Conservation (phyloP, 139 green algal species). For the Axilococcus clingmanii region DNA sequence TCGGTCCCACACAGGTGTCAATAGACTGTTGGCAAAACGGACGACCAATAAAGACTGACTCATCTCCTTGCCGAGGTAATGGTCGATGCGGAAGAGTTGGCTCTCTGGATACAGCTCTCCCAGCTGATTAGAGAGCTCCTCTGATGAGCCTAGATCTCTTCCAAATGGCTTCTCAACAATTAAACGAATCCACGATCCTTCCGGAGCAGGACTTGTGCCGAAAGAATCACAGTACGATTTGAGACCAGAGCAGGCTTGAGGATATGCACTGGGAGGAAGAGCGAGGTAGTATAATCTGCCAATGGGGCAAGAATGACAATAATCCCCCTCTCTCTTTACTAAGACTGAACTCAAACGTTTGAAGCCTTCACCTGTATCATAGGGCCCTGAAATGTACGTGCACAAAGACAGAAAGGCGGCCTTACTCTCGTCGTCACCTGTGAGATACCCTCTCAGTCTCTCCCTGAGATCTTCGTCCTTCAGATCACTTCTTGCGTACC, state of each 20-base stretch:
- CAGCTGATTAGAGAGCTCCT: constrained; percentile 67
- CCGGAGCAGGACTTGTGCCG: neutral
- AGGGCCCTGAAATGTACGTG: constrained; percentile 52
- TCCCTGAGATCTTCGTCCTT: constrained; percentile 51
- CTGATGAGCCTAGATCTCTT: constrained; percentile 6
- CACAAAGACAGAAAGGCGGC: constrained; percentile 56
- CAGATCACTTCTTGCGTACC: constrained; percentile 67
- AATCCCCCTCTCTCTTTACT: constrained; percentile 31
- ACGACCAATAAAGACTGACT: constrained; percentile 95
- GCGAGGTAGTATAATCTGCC: constrained; percentile 92
- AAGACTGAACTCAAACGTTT: constrained; percentile 30
- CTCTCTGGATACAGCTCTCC: constrained; percentile 73
- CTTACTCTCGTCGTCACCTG: constrained; percentile 17
- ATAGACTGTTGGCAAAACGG: constrained; percentile 89
- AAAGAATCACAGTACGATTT: constrained; percentile 10
- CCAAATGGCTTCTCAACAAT: constrained; percentile 34
- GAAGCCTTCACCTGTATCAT: constrained; percentile 52
- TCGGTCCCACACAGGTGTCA: constrained; percentile 71
- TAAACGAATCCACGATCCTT: constrained; percentile 34
- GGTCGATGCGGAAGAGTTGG: constrained; percentile 93
- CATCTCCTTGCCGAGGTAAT: constrained; percentile 98
- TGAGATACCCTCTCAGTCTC: constrained; percentile 30
- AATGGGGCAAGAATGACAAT: constrained; percentile 5
- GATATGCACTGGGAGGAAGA: constrained; percentile 91
- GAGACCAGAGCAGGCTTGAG: constrained; percentile 47